These are phyloP conservation scores for Neonectria hederae DNA, from an alignment of 2,329 filamentous ascomycete genomes.

Conservation along the genomic window DNA sequence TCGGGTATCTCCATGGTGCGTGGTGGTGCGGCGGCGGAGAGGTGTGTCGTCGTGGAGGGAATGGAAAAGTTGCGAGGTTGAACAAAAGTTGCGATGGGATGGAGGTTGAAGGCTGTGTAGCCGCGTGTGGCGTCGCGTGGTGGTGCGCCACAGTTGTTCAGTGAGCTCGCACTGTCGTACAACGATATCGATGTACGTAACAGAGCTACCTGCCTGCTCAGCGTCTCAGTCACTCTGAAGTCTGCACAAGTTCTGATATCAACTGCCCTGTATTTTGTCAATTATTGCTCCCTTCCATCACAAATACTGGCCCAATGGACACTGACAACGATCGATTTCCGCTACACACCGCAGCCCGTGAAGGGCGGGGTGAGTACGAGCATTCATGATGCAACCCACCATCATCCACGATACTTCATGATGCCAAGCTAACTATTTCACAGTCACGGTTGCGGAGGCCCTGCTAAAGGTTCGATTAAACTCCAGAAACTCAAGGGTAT, in stretches of 20 bases:
- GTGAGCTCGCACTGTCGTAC: not conserved
- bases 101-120: conserved; percentile 39
- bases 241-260: conserved; percentile 3
- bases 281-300: not conserved
- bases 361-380: conserved; percentile 75
- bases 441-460: conserved; percentile 78
- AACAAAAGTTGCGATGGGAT: conserved; percentile 38
- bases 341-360: conserved; percentile 86
- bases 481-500: not conserved
- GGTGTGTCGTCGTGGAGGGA: conserved; percentile 1
- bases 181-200: not conserved
- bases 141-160: conserved; percentile 29
- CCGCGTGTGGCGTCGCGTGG: conserved; percentile 43
- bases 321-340: conserved; percentile 71
- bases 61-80: conserved; percentile 20
- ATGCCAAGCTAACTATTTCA: conserved; percentile 22
- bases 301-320: conserved; percentile 40
- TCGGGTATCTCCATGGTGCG: conserved; percentile 48
- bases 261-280: not conserved
- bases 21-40: conserved; percentile 14
- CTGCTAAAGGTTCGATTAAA: conserved; percentile 42
- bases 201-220: conserved; percentile 1
- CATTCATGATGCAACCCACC: conserved; percentile 3
- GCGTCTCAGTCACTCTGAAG: not conserved
- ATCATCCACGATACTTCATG: not conserved